Evolutionary conservation across 2,329 filamentous ascomycete species (phyloP), one percentile per base, ranked within the genome.

Genomic region (Drechslerella dactyloides): DNA sequence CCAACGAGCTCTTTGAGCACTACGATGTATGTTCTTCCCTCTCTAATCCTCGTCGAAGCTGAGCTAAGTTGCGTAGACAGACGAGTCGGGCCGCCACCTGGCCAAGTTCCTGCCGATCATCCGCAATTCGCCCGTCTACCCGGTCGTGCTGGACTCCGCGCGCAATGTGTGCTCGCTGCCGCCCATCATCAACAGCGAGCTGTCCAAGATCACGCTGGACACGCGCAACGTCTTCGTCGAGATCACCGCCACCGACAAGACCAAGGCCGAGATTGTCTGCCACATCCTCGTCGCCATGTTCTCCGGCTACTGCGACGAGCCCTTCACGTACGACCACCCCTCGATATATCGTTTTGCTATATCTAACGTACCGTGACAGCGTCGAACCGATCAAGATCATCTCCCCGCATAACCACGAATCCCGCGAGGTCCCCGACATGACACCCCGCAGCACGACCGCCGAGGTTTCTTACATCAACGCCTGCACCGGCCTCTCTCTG

Each of bases 271-370:
- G 76, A 91, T 99, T 75, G 93, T 97, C 73, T 91, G 90, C 81
- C 92, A 96, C 80, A 96, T 97, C 78, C 89, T 99, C 80, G 90
- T 96, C 46, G 87, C 93, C 77, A 99, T 99, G 93, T 99, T 99
- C 84, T 96, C 90, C 51, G 85, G 88, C 78, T 96, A 97, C 82
- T 93, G 90, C 78, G 85, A 86, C 19, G 91, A 97, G 78, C 87
- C 87, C 24, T 97, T 94, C 85, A 94, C 92, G 79, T 83, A 78
- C 81, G 76, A 24, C 6, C 48, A 24, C n/a, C 23, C 21, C 33
- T 1, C 10, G 2, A 55, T 27, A 2, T 37, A 19, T 17, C 55
- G 27, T 58, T 19, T 66, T 24, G n/a, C 17, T 33, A 50, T 15
- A 33, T 33, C 58, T 59, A 37, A 51, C 8, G 11, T 50, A 40